These are phyloP conservation scores for Auricularia heimuer DNA, from an alignment of 768 basidiomycete species.

Conservation along the genomic window DNA sequence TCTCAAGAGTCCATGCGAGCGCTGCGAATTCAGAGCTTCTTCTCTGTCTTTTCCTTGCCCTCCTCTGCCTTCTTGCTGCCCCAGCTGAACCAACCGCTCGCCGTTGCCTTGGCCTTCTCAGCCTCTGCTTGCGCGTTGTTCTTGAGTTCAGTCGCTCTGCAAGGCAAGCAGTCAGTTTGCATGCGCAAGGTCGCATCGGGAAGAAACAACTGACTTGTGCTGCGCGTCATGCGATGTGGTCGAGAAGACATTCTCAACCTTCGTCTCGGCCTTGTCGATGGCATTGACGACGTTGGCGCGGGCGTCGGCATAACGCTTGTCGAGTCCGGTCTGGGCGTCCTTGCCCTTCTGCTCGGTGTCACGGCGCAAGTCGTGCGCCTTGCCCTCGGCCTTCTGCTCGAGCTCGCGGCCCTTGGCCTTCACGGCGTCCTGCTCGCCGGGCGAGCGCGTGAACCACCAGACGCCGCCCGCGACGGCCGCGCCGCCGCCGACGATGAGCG, in stretches of 20 bases:
- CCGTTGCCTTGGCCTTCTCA: neutral
- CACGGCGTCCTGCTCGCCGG: neutral
- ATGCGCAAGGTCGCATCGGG: neutral
- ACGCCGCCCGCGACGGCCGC: neutral
- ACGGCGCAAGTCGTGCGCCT: neutral
- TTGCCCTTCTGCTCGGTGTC: neutral
- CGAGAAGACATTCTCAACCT: neutral
- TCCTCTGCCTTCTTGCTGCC: neutral
- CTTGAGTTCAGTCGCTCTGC: neutral
- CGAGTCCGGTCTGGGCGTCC: neutral
- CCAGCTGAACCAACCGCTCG: neutral
- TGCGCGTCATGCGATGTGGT: neutral
- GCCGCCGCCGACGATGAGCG: neutral
- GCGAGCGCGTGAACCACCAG: neutral
- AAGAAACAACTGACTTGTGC: neutral
- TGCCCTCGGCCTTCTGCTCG: neutral
- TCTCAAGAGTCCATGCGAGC: neutral
- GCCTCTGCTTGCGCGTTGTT: neutral
- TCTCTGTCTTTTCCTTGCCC: neutral
- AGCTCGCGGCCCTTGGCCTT: neutral
- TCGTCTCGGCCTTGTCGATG: neutral
- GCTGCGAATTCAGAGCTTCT: neutral
- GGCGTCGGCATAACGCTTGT: neutral
- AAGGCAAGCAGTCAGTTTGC: neutral
- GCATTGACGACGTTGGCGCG: neutral